Conservation (phyloP, 257 asterid species). For the Anisodus acutangulus region DNA sequence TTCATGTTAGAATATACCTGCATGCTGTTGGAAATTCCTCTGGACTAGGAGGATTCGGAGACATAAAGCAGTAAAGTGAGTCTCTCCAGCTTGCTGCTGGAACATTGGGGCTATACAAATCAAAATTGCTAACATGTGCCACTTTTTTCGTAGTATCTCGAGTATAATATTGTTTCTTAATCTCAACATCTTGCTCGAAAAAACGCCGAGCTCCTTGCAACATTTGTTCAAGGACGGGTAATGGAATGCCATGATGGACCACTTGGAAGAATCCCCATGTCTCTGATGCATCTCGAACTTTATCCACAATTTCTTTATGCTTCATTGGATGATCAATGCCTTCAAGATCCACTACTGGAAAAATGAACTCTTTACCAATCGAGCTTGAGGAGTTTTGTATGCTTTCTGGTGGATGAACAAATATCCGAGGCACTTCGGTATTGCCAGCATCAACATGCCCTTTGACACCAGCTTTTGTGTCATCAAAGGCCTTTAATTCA, state of each 20-base stretch:
- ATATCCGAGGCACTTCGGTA: slow-evolving; percentile 51
- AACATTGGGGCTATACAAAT: slow-evolving; percentile 46
- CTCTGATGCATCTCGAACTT: slow-evolving; percentile 36
- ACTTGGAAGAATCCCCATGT: slow-evolving; percentile 40
- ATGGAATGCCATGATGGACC: slow-evolving; percentile 37
- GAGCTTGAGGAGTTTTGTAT: background rate
- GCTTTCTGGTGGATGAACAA: slow-evolving; percentile 35
- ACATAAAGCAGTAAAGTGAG: slow-evolving; percentile 28
- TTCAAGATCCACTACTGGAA: slow-evolving; percentile 32
- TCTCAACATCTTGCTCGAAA: slow-evolving; percentile 26
- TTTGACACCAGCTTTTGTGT: slow-evolving; percentile 66
- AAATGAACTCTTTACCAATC: background rate
- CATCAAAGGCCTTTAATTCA: slow-evolving; percentile 60
- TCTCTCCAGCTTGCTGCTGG: slow-evolving; percentile 64
- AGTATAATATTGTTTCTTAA: background rate
- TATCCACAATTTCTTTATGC: slow-evolving; percentile 32
- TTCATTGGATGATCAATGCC: slow-evolving; percentile 13
- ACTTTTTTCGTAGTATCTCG: slow-evolving; percentile 44
- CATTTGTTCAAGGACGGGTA: slow-evolving; percentile 26
- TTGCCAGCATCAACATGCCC: slow-evolving; percentile 62
- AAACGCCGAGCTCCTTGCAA: slow-evolving; percentile 25
- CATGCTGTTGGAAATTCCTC: slow-evolving; percentile 57
- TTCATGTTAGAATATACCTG: slow-evolving; percentile 40
- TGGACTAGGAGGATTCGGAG: slow-evolving; percentile 52
- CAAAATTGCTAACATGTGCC: slow-evolving; percentile 59